Conservation (phyloP, 352 stramenopile species). For the Pythium phragmiticola region DNA sequence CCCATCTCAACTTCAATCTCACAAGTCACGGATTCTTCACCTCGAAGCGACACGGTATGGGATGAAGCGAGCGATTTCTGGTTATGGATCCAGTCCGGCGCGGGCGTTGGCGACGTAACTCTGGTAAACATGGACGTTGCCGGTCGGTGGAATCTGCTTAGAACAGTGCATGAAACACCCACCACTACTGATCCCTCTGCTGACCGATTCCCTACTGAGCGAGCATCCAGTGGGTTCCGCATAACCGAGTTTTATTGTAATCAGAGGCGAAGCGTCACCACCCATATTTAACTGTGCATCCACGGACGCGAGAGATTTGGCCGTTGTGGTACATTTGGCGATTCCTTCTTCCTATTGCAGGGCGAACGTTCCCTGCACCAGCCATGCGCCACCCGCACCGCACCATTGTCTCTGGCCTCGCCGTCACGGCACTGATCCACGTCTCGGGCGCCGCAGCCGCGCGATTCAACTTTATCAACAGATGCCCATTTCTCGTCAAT, state of each 20-base stretch:
- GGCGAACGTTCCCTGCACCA: no score
- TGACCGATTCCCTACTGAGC: no score
- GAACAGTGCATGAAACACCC: constrained; percentile 5
- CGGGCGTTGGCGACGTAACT: no score
- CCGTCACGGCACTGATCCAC: background rate
- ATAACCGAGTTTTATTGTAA: background rate
- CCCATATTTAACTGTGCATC: no score
- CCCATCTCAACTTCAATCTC: constrained; percentile 2
- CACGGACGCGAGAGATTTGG: background rate
- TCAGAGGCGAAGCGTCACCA: background rate
- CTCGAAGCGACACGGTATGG: background rate
- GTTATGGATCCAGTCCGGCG: background rate
- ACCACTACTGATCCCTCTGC: no score
- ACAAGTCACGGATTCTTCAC: constrained; percentile 14
- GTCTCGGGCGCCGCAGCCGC: constrained; percentile 1
- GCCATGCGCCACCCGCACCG: background rate
- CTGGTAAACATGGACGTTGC: no score
- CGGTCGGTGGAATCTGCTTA: constrained; percentile 1
- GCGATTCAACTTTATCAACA: constrained; percentile 34
- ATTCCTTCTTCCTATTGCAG: background rate
- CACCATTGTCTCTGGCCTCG: background rate
- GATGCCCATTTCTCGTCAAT: constrained; percentile 28
- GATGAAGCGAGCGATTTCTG: background rate
- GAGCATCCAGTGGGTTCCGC: background rate
- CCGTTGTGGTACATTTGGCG: background rate